A percentile compares a stretch with the other conserved stretches of the same genome.
Conservation (phyloP, 2,329 filamentous ascomycete genomes). For the Ophiostoma tasmaniense region DNA sequence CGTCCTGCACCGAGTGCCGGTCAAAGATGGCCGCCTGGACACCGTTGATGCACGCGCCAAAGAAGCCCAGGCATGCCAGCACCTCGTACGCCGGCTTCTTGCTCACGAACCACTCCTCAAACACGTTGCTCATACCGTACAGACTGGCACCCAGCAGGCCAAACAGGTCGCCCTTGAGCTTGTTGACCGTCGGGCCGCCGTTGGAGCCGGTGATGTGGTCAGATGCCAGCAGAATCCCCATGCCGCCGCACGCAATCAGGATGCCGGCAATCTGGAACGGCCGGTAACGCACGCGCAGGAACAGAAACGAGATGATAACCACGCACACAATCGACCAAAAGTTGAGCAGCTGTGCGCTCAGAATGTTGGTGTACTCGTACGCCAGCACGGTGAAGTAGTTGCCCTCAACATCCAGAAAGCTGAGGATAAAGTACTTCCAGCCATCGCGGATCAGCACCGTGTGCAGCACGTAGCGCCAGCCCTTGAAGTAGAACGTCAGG, state of each 20-base stretch:
- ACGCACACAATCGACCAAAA: constrained; percentile 98
- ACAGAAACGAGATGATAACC: constrained; percentile 70
- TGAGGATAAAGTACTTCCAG: constrained; percentile 90
- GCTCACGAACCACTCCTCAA: constrained; percentile 89
- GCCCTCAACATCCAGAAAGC: constrained; percentile 88
- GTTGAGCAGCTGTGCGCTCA: constrained; percentile 91
- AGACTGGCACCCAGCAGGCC: constrained; percentile 80
- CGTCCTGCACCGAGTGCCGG: constrained; percentile 57
- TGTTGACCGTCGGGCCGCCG: constrained; percentile 57
- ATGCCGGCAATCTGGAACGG: constrained; percentile 75
- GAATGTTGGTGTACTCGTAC: constrained; percentile 84
- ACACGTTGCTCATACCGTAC: constrained; percentile 85
- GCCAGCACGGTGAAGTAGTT: constrained; percentile 98
- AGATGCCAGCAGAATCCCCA: constrained; percentile 74
- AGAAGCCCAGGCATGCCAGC: constrained; percentile 80
- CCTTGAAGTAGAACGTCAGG: constrained; percentile 71
- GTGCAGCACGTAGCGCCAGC: constrained; percentile 58
- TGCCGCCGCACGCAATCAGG: constrained; percentile 81
- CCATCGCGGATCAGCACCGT: constrained; percentile 59
- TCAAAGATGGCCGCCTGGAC: constrained; percentile 89
- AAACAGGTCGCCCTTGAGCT: constrained; percentile 87
- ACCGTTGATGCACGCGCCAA: constrained; percentile 84
- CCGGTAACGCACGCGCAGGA: constrained; percentile 86
- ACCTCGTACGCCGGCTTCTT: constrained; percentile 87
- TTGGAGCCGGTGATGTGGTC: constrained; percentile 77